Evolutionary conservation across 257 asterid genomes (phyloP), one percentile per base, ranked within the genome.

Genomic region (Salvia splendens): DNA sequence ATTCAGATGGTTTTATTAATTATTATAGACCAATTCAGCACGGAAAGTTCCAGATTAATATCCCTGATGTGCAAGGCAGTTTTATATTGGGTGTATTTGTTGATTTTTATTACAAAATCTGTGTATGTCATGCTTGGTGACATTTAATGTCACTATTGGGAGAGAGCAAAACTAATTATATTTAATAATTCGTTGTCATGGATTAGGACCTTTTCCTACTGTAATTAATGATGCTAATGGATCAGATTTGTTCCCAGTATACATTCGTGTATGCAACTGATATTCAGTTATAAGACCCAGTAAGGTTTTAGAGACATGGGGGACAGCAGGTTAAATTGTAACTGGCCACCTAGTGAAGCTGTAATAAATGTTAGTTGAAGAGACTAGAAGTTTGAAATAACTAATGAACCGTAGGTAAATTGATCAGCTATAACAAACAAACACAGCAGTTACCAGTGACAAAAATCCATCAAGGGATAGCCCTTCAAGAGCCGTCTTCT

Each of bases 401-500:
- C 35, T 12, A 50, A 68, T 35, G 50, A 45, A 28, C 55, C 64
- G 43, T 30, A 55, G 17, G 54, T 50, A 70, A 71, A 35, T 16
- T 54, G 30, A 54, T 45, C 32, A 7, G 20, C 65, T 57, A 60
- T 16, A 50, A 20, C 12, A 16, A 65, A 57, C 35, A 68, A 70
- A 54, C 53, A 46, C 14, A 30, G 41, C 45, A 79, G 87, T 46
- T 33, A 94, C 99, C 96, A 83, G 78, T 4, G 97, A 87, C 60
- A 94, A 78, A 78, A 94, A 94, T 40, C 91, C 92, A 80, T 90
- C 95, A 28, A 86, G 74, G 51, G 96, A 79, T 58, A 94, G 83
- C 65, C 96, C 95, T 58, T 95, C 95, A 65, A 90, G 87, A 63
- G 92, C 95, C 53, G 90, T 88, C 84, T 79, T 94, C 77, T 88